These are phyloP conservation scores for Fomitopsis serialis DNA, from an alignment of 768 basidiomycete species.

Conservation along the genomic window DNA sequence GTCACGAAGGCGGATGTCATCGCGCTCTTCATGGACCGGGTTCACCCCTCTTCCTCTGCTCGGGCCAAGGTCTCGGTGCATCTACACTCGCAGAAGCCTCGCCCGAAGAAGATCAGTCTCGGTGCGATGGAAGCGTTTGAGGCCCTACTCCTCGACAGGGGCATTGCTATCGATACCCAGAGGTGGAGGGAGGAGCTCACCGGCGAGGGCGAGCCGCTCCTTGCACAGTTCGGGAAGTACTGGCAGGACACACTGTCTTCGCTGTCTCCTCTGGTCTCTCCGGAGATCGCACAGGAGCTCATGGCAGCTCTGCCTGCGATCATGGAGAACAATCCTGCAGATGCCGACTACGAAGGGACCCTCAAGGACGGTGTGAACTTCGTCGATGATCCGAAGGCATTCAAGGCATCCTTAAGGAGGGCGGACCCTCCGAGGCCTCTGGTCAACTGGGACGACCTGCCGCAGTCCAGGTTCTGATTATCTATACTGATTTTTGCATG, in stretches of 20 bases:
- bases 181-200: conserved; percentile 48
- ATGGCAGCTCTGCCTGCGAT: conserved; percentile 53
- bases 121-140: conserved; percentile 63
- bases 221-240: conserved; percentile 57
- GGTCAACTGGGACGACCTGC: conserved; percentile 72
- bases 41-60: conserved; percentile 62
- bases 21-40: conserved; percentile 57
- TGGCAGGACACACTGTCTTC: conserved; percentile 45
- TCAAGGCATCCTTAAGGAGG: conserved; percentile 53
- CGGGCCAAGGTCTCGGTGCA: conserved; percentile 87
- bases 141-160: conserved; percentile 39
- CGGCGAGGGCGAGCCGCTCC: conserved; percentile 46
- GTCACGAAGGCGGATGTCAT: conserved; percentile 76
- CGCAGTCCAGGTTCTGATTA: conserved; percentile 47
- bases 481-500: not conserved
- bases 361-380: conserved; percentile 46
- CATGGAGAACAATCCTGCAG: conserved; percentile 49
- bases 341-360: conserved; percentile 44
- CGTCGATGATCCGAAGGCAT: conserved; percentile 60
- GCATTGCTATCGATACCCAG: conserved; percentile 43
- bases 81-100: conserved; percentile 64
- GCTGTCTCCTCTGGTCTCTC: conserved; percentile 28
- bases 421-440: conserved; percentile 62
- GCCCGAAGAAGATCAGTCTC: conserved; percentile 53
- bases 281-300: conserved; percentile 39